Evolutionary conservation across 306 rosid genomes (phyloP), one percentile per base, ranked within the genome.

Genomic region (Cicer arietinum): DNA sequence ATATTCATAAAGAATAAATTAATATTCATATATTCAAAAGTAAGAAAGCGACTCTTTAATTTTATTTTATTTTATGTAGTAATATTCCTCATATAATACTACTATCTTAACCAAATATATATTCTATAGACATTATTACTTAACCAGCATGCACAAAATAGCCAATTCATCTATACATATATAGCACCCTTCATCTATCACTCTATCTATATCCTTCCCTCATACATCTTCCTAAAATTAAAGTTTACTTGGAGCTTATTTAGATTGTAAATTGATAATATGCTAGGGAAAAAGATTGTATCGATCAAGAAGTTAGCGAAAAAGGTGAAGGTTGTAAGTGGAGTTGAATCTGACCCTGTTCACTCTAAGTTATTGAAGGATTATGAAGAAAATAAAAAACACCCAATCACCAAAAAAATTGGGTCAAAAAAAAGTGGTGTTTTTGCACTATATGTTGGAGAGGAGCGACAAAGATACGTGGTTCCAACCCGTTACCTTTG

Each of bases 391-490:
- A 80, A 57, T 53, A 39, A 64, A 25, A 81, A 83, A 48, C 45
- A 77, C 6, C 44, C 74, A 7, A 58, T 42, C 3, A 18, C 37
- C 47, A 75, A 56, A 10, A 25, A n/a, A 7, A 16, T 8, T 1
- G 30, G 30, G 10, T 77, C 91, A 8, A 96, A 88, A 30, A 82
- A 66, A 7, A 35, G 66, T 1, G 97, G 98, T 67, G 90, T 69
- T 72, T 75, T 94, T 16, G 89, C 92, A 1, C 52, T 91, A 47
- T 94, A 94, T 58, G 91, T 91, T 1, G 98, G 98, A 46, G 94
- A 91, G 4, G 94, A 94, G 53, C 83, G 81, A 7, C 86, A 71
- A 16, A 81, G 98, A 25, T 90, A 86, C 20, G 90, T 87, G 76
- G 91, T 90, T 56, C 92, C 88, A 1, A 91, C 94, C 0, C 54